These are phyloP conservation scores for Talaromyces piceae DNA, from an alignment of 2,329 filamentous ascomycete species.

Conservation along the genomic window DNA sequence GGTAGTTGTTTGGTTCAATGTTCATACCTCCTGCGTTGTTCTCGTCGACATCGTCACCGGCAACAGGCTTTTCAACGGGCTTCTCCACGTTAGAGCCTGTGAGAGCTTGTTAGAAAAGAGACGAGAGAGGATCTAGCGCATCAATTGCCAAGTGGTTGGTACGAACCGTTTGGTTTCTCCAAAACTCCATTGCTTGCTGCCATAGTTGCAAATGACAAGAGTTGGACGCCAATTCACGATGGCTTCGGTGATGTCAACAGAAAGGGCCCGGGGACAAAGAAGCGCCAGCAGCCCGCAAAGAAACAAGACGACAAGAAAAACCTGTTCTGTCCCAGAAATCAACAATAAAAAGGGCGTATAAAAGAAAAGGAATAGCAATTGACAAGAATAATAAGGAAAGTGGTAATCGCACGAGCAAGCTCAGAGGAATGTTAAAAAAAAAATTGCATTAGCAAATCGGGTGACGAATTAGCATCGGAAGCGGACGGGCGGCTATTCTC, in stretches of 20 bases:
- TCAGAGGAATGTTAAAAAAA: constrained; percentile 30
- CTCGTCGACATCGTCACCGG: constrained; percentile 27
- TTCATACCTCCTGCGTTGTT: constrained; percentile 30
- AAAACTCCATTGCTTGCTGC: constrained; percentile 32
- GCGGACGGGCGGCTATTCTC: constrained; percentile 25
- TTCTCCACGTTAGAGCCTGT: constrained; percentile 27
- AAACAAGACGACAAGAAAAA: constrained; percentile 10
- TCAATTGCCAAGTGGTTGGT: constrained; percentile 1
- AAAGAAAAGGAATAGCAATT: constrained; percentile 7
- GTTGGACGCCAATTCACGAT: neutral
- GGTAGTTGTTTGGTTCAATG: neutral
- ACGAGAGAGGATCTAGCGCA: neutral
- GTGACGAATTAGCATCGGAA: constrained; percentile 33
- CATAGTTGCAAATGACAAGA: constrained; percentile 21
- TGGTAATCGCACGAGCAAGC: constrained; percentile 19
- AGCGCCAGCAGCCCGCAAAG: constrained; percentile 3
- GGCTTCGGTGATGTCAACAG: neutral
- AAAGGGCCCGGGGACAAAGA: constrained; percentile 1
- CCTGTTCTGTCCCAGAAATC: constrained; percentile 6
- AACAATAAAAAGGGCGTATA: neutral
- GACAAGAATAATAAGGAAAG: constrained; percentile 12
- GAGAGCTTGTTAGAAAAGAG: neutral
- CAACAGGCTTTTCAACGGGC: constrained; percentile 27
- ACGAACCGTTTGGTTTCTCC: constrained; percentile 34
- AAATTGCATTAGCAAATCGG: constrained; percentile 28